Evolutionary conservation across 2,329 filamentous ascomycete genomes (phyloP).

Genomic region (Arachnomyces sp.): DNA sequence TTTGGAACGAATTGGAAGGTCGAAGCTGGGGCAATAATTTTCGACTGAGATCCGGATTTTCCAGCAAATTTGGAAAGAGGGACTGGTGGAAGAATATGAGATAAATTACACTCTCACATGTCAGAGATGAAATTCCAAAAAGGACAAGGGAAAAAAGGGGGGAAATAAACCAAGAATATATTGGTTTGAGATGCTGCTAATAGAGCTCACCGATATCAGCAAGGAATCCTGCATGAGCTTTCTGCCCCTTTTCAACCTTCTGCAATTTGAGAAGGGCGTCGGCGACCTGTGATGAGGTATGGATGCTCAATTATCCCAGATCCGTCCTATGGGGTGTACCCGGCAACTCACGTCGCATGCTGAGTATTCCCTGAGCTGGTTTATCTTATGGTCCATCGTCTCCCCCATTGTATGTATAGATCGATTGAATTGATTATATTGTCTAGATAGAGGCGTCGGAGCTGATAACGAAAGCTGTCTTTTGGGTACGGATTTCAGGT

Average conservation of each 20-base stretch:
- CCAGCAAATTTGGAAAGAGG: conserved; percentile 28
- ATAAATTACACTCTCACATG: too few species aligned
- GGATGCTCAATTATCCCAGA: neutral
- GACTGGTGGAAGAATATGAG: conserved; percentile 12
- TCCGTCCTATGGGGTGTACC: conserved; percentile 2
- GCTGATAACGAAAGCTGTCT: too few species aligned
- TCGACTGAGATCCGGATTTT: conserved; percentile 21
- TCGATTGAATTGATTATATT: neutral
- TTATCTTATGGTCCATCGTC: conserved; percentile 28
- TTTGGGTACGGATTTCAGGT: too few species aligned
- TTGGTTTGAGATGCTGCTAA: conserved; percentile 1
- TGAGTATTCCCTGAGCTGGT: conserved; percentile 28
- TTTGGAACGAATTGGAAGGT: conserved; percentile 54
- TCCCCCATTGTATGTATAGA: conserved; percentile 21
- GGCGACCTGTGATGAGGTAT: conserved; percentile 48
- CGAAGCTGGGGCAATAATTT: conserved; percentile 36
- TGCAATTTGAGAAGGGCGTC: conserved; percentile 66
- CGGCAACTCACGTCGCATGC: conserved; percentile 34
- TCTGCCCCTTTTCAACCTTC: conserved; percentile 27
- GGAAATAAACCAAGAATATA: too few species aligned
- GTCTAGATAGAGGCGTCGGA: too few species aligned
- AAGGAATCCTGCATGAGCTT: conserved; percentile 59
- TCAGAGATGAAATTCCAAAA: too few species aligned
- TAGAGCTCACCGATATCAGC: conserved; percentile 50
- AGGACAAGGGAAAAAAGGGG: too few species aligned